These are phyloP conservation scores for Hypomyces perniciosus DNA, from an alignment of 2,329 filamentous ascomycete species.

Conservation along the genomic window DNA sequence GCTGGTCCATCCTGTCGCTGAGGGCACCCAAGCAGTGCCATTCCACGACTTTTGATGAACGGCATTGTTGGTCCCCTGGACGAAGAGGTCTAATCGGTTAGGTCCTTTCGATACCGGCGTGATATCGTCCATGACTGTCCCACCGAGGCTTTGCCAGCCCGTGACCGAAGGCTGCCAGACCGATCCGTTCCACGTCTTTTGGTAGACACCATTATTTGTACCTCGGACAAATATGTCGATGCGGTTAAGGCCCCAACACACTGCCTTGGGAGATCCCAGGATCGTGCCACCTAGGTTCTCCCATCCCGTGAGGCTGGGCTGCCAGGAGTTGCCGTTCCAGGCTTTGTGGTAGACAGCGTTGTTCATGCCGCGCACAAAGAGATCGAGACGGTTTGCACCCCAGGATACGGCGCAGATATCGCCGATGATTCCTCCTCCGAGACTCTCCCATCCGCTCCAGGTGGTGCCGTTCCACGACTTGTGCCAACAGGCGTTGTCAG, in stretches of 20 bases:
- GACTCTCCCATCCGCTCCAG: slow-evolving; percentile 19
- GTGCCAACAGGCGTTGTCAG: slow-evolving; percentile 19
- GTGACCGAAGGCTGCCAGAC: slow-evolving; percentile 4
- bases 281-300: slow-evolving; percentile 21
- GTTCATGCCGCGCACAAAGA: slow-evolving; percentile 25
- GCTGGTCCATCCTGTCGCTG: slow-evolving; percentile 15
- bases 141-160: slow-evolving; percentile 3
- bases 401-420: slow-evolving; percentile 22
- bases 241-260: slow-evolving; percentile 19
- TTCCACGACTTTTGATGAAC: slow-evolving; percentile 9
- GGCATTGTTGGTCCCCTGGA: slow-evolving; percentile 7
- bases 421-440: slow-evolving; percentile 23
- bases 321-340: slow-evolving; percentile 22
- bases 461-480: slow-evolving; percentile 15
- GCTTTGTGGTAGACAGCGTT: slow-evolving; percentile 24
- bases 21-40: slow-evolving; percentile 6
- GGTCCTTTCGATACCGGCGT: slow-evolving; percentile 19
- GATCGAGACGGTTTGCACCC: slow-evolving; percentile 21
- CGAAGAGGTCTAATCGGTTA: slow-evolving; percentile 21
- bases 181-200: slow-evolving; percentile 10
- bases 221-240: slow-evolving; percentile 19
- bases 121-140: slow-evolving; percentile 19
- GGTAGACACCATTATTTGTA: slow-evolving; percentile 5
- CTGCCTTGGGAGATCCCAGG: slow-evolving; percentile 18
- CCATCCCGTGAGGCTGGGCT: slow-evolving; percentile 15